Conservation (phyloP, 768 basidiomycete genomes). For the Leucosporidium yakuticum region DNA sequence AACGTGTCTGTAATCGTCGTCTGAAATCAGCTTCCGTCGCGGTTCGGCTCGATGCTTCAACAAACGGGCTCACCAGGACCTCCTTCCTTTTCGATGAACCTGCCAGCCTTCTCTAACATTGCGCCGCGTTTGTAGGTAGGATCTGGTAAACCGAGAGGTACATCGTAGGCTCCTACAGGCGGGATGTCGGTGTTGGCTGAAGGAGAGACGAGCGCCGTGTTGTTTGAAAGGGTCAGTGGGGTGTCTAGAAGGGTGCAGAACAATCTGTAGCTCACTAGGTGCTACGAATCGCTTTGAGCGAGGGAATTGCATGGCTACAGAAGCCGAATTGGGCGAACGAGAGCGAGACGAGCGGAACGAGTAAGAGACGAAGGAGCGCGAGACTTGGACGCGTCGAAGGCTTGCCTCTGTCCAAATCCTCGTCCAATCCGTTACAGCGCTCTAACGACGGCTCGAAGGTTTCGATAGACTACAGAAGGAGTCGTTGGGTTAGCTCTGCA, state of each 20-base stretch:
- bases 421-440: no score
- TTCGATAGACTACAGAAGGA: no score
- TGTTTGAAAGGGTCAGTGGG: constrained; percentile 6
- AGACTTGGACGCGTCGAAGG: background rate
- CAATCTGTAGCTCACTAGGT: constrained; percentile 1
- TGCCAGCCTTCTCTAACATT: constrained; percentile 8
- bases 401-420: no score
- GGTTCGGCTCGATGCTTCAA: no score
- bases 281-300: constrained; percentile 9
- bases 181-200: constrained; percentile 17
- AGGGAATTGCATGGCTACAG: constrained; percentile 15
- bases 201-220: background rate
- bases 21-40: no score
- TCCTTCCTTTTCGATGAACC: constrained; percentile 5
- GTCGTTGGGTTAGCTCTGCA: no score
- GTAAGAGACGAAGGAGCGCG: no score
- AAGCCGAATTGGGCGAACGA: no score
- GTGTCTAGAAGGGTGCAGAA: no score
- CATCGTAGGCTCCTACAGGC: constrained; percentile 23
- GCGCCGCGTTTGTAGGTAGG: constrained; percentile 15
- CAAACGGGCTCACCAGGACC: constrained; percentile 10
- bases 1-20: constrained; percentile 7
- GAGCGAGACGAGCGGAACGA: no score
- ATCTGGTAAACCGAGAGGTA: background rate
- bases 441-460: no score